Base-by-base conservation (phyloP, 2,329 filamentous ascomycete genomes). In the Fonsecaea nubica region DNA sequence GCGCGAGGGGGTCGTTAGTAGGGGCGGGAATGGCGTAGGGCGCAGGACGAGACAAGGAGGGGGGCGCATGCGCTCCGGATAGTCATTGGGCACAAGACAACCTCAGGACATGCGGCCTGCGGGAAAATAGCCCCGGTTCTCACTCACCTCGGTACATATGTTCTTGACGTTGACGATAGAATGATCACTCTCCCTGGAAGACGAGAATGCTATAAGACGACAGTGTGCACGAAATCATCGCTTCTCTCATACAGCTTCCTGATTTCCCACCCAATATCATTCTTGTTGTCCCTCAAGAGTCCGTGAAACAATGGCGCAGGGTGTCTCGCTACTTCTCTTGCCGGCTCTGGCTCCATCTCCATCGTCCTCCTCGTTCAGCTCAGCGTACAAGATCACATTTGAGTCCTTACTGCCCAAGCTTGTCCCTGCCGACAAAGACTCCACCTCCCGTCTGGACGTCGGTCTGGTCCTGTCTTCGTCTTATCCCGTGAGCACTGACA, bases 401-500 rank as follows among this genome's bases (percentile, higher is more conserved):
- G 63, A 65, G 45, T 63, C 68, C 38, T 68, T 72, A 10, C 61
- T 72, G 13, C 66, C 66, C 15, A 69, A 63, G 45, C 70, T 72
- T 2, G 32, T 62, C 32, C 52, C 64, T n/a, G 30, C 57, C 15
- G 42, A 58, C 56, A 63, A 56, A 45, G n/a, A 52, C 1, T 30
- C 59, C 12, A 61, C 55, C 36, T 38, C 61, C 15, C 62, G 68
- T 13, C 61, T 72, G 32, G 69, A 71, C 50, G 56, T 72, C 33
- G 66, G 60, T 21, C n/a, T 69, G 12, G 62, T 64, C 55, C 50
- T 71, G 6, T 64, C 63, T 21, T 25, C 65, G 4, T 65, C 65
- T 3, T 70, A 71, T 48, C 61, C 63, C 21, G 2, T 61, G 9
- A 45, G 60, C 13, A 54, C 42, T 10, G 64, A 59, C 30, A 60